These are phyloP conservation scores for Carallia brachiata DNA, from an alignment of 345 rosid species.

Conservation along the genomic window DNA sequence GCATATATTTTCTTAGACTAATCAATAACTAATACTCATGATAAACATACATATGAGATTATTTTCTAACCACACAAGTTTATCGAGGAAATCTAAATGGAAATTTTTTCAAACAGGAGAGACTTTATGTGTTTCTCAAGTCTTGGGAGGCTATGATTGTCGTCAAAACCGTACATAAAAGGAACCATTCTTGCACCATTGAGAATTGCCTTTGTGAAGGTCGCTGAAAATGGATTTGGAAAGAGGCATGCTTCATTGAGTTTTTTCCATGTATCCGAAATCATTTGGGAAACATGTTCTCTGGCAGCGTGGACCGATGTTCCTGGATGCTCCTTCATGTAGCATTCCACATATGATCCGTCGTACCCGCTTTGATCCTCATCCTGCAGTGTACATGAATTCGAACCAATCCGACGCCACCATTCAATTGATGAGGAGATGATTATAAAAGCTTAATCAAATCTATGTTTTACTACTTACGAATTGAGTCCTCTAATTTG, in stretches of 20 bases:
- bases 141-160: slow-evolving; percentile 30
- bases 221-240: slow-evolving; percentile 31
- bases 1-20: too few relatives aligned
- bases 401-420: too few relatives aligned
- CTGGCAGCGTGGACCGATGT: slow-evolving; percentile 26
- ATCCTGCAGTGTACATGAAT: slow-evolving; percentile 18
- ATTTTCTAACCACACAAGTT: too few relatives aligned
- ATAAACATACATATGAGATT: too few relatives aligned
- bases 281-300: slow-evolving; percentile 28
- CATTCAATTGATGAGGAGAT: too few relatives aligned
- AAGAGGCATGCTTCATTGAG: slow-evolving; percentile 42
- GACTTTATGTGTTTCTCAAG: slow-evolving; percentile 34
- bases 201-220: slow-evolving; percentile 37
- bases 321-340: slow-evolving; percentile 36
- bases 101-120: too few relatives aligned
- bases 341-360: slow-evolving; percentile 50
- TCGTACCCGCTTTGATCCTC: slow-evolving; percentile 44
- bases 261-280: slow-evolving; percentile 49
- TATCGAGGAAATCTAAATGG: too few relatives aligned
- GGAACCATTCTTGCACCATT: slow-evolving; percentile 54
- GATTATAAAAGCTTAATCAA: too few relatives aligned
- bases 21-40: too few relatives aligned
- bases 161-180: slow-evolving; percentile 45
- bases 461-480: too few relatives aligned
- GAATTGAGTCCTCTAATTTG: too few relatives aligned